Base-by-base conservation (phyloP, 495 filamentous ascomycete genomes). In the Tuber aestivum region DNA sequence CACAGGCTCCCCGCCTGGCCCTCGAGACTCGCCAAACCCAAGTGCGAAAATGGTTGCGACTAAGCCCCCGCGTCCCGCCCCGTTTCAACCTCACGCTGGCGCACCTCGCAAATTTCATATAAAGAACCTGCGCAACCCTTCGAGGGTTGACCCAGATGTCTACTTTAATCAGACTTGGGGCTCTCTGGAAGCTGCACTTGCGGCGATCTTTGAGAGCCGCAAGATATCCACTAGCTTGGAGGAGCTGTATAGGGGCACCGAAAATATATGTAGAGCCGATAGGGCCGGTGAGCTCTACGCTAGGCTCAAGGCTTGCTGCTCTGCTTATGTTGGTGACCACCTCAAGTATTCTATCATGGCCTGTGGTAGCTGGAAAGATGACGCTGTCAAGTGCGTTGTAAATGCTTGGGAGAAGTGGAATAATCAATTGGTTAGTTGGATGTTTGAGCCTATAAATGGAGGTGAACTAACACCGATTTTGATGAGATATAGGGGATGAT, bases 241-340 rank as follows among this genome's bases (percentile, higher is more conserved):
- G 83, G 91, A 93, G 75, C 87, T 99, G 16, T 97, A 98, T 83
- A 89, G 92, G 42, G 93, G 92, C 0, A 92, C 94, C 0, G 95
- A 98, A 86, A 94, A 95, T 81, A 87, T 96, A 0, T 98, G 95
- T 83, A 88, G 92, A 72, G 90, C 91, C 76, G 92, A 90, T 3
- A 87, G 88, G 77, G 91, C 93, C 2, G 84, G 86, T n/a, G 84
- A 88, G 27, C 82, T 97, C 61, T 90, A 87, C 69, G 86, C 89
- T 69, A 86, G 87, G 78, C 84, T 97, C 68, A 86, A 88, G 75
- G 85, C 84, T 32, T 87, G 87, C 74, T 94, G 91, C 84, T 89
- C 89, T 70, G 85, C 82, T 23, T 88, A 92, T 84, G 85, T 97
- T 41, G 79, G 82, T 44, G 86, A 86, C 1, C 86, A 87, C 44